Percentiles rank a stretch among this genome's conserved stretches.
These are phyloP conservation scores for Eustoma russellianum DNA, from an alignment of 257 asterid species.

Conservation along the genomic window DNA sequence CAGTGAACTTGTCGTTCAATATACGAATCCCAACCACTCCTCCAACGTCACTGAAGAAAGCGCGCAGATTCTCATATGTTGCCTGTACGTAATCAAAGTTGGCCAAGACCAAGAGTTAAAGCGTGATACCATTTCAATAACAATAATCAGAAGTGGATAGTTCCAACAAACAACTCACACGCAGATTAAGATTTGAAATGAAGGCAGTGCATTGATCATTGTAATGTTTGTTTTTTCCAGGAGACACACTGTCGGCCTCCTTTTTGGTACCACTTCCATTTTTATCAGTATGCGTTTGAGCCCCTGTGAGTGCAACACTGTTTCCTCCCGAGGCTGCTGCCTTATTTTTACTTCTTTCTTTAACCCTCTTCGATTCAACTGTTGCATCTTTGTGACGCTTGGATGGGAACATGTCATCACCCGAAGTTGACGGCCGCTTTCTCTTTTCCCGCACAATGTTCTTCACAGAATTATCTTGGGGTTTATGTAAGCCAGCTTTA, in stretches of 20 bases:
- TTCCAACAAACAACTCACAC: slow-evolving; percentile 34
- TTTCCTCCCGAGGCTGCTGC: slow-evolving; percentile 27
- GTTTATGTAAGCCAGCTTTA: slow-evolving; percentile 34
- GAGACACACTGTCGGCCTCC: slow-evolving; percentile 29
- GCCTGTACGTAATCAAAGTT: slow-evolving; percentile 34
- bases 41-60: slow-evolving; percentile 78
- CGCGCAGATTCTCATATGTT: slow-evolving; percentile 46
- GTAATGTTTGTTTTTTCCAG: slow-evolving; percentile 39
- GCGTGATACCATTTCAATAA: too few relatives aligned
- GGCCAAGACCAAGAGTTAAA: slow-evolving; percentile 1
- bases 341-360: slow-evolving; percentile 30
- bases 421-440: slow-evolving; percentile 37
- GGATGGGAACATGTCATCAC: slow-evolving; percentile 45
- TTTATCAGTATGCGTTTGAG: slow-evolving; percentile 19
- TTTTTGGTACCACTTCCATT: slow-evolving; percentile 28
- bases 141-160: too few relatives aligned
- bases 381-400: slow-evolving; percentile 59
- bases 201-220: slow-evolving; percentile 88
- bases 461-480: slow-evolving; percentile 34
- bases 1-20: slow-evolving; percentile 67
- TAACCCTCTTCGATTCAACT: slow-evolving; percentile 27
- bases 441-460: slow-evolving; percentile 68
- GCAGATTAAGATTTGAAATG: slow-evolving; percentile 55
- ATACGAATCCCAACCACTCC: slow-evolving; percentile 83
- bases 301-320: slow-evolving; percentile 23